Evolutionary conservation across 768 basidiomycete species (phyloP), one percentile per base, ranked within the genome.

Genomic region (Pisolithus orientalis): DNA sequence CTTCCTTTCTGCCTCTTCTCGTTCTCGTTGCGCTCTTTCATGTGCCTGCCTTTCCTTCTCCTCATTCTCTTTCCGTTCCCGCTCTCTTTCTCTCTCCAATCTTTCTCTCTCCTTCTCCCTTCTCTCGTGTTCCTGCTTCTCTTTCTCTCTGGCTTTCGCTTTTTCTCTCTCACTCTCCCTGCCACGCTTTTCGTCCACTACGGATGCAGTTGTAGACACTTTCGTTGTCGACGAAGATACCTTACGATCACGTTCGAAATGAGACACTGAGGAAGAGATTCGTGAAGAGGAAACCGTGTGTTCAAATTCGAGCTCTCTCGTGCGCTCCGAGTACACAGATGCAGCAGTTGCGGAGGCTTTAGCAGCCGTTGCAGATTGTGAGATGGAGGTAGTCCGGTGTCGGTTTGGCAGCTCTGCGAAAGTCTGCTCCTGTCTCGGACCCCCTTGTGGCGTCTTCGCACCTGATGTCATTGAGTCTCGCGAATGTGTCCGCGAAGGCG

Each of bases 401-500:
- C 56, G 65, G 56, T 64, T 66, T 45, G 51, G 56, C 55, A 60
- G 52, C 32, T 74, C 71, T 50, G 68, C 53, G 54, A 60, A 58
- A 47, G 55, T 56, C 43, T 52, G 29, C 49, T 69, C 64, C 55
- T 57, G 56, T 61, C 60, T 65, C 46, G 54, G 51, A n/a, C 51
- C 51, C 47, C 65, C 65, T 59, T 61, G 59, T 56, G 67, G 67
- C 53, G 66, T 69, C 58, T 44, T 68, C 21, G 58, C 60, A 1
- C 66, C 66, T 9, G 66, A 69, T 1, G 54, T 60, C n/a, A 61
- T 2, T 25, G 69, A 65, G 53, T 72, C 77, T 31, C 75, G 79
- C 28, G 83, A 83, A 17, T 75, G 78, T 4, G 79, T 71, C 7
- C 80, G 75, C 8, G 84, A 85, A 10, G 72, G 66, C 3, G 80